Conservation (phyloP, 1,139 yeast species). For the Zhuliangozyma parablackwelliae region DNA sequence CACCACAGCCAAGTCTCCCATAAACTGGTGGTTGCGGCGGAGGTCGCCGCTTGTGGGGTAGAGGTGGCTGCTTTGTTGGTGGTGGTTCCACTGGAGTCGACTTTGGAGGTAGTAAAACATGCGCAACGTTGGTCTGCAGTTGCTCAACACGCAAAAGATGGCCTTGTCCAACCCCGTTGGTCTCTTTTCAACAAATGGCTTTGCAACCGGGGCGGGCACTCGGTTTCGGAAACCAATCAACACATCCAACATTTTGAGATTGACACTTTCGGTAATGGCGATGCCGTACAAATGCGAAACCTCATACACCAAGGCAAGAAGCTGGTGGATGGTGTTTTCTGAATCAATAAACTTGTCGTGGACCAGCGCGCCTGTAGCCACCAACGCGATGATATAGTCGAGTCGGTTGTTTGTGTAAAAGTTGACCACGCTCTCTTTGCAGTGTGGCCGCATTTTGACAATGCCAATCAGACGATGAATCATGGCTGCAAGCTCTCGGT, state of each 20-base stretch:
- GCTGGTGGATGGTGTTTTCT: neutral
- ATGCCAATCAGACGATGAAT: neutral
- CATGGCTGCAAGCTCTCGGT: neutral
- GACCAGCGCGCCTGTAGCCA: neutral
- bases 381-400: constrained; percentile 1
- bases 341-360: neutral
- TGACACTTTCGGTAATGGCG: constrained; percentile 1
- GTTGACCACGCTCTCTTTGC: neutral
- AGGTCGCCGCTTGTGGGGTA: no score
- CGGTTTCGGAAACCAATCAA: constrained; percentile 1
- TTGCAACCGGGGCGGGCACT: neutral
- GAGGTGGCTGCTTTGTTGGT: no score
- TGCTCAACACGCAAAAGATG: constrained; percentile 1
- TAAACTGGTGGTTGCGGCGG: neutral
- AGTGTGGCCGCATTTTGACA: neutral
- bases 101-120: neutral
- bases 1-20: constrained; percentile 2
- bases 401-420: constrained; percentile 2
- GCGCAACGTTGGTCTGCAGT: neutral
- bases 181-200: neutral
- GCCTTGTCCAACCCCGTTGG: constrained; percentile 2
- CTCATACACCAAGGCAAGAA: constrained; percentile 2
- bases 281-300: neutral
- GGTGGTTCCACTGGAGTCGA: neutral
- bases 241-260: neutral